Conservation (phyloP, 73 alveolate species). For the Tetrahymena borealis region DNA sequence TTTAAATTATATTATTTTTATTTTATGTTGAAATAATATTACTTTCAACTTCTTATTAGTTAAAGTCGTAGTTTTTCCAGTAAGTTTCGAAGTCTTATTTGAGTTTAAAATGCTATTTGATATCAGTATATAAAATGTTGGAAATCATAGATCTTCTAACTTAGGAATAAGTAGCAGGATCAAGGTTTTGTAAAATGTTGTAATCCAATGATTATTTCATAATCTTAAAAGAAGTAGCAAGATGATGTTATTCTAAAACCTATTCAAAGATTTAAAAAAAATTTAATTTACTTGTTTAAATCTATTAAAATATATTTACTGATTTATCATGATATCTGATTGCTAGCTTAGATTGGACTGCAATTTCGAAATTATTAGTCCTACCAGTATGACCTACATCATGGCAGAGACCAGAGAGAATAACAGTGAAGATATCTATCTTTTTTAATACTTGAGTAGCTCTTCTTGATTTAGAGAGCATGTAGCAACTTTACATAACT, state of each 20-base stretch:
- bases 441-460: conserved; percentile 9
- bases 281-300: too few species aligned
- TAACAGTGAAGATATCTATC: conserved; percentile 4
- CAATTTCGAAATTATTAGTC: conserved; percentile 22
- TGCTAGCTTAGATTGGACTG: conserved; percentile 22
- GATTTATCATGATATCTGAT: conserved; percentile 34
- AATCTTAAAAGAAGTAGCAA: conserved; percentile 25
- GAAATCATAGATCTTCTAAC: conserved; percentile 30
- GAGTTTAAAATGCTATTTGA: conserved; percentile 13
- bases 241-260: conserved; percentile 42
- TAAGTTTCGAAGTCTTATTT: conserved; percentile 26
- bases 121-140: conserved; percentile 31
- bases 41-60: background rate
- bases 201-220: conserved; percentile 14
- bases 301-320: background rate
- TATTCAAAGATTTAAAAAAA: background rate
- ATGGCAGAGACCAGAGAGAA: conserved; percentile 45
- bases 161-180: background rate
- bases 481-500: conserved; percentile 31
- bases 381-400: conserved; percentile 41
- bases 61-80: conserved; percentile 15
- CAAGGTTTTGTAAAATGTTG: conserved; percentile 1
- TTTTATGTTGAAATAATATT: background rate
- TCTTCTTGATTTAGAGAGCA: background rate
- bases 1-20: too few species aligned